Conservation (phyloP, 768 basidiomycete genomes). For the Xanthoconium purpureum region DNA sequence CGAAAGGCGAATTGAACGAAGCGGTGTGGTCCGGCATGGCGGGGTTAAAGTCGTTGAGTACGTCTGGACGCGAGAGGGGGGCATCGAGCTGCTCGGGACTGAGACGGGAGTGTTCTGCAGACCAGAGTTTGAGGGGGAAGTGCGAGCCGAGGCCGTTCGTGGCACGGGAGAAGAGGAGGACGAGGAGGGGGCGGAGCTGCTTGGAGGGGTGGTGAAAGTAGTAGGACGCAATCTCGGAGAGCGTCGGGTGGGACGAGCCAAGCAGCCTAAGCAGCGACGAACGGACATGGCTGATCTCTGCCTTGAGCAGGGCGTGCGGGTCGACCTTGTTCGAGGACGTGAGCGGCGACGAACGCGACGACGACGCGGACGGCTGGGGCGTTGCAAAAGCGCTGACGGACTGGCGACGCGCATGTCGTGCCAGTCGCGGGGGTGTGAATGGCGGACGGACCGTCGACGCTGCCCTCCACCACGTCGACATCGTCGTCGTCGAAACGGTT, state of each 20-base stretch:
- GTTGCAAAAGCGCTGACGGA: slow-evolving; percentile 42
- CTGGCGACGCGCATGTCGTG: slow-evolving; percentile 33
- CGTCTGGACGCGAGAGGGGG: slow-evolving; percentile 74
- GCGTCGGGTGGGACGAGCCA: slow-evolving; percentile 84
- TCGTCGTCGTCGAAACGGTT: slow-evolving; percentile 12
- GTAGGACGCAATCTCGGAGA: slow-evolving; percentile 85
- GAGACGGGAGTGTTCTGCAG: slow-evolving; percentile 56
- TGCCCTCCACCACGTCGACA: slow-evolving; percentile 19
- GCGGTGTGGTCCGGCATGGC: slow-evolving; percentile 74
- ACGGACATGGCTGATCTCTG: slow-evolving; percentile 71
- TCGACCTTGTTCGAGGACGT: slow-evolving; percentile 38
- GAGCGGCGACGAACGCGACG: slow-evolving; percentile 16
- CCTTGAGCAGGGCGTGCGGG: slow-evolving; percentile 66
- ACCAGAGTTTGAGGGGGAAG: slow-evolving; percentile 61
- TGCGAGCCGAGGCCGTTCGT: slow-evolving; percentile 82
- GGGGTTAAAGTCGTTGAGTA: slow-evolving; percentile 90
- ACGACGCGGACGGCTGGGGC: slow-evolving; percentile 8
- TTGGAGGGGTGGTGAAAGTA: slow-evolving; percentile 90
- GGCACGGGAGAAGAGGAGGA: slow-evolving; percentile 86
- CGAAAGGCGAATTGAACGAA: slow-evolving; percentile 61
- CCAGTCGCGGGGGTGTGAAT: not conserved
- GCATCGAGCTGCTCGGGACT: slow-evolving; percentile 65
- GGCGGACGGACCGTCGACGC: slow-evolving; percentile 16
- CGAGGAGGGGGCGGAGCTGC: slow-evolving; percentile 85
- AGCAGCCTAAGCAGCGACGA: slow-evolving; percentile 72